phyloP scores from a whole-genome alignment of 169 alveolate species.

The Plasmodium falciparum region DNA sequence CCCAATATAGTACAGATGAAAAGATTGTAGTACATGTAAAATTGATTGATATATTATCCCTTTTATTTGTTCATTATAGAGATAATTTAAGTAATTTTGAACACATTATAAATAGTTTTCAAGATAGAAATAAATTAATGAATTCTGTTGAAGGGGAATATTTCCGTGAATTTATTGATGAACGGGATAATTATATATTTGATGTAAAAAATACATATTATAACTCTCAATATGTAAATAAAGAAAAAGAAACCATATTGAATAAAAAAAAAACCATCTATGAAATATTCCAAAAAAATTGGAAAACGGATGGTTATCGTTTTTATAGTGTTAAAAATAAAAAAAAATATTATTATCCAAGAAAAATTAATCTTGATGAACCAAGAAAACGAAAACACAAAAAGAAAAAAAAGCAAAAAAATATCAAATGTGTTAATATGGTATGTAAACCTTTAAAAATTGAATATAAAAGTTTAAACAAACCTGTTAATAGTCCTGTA shows the following conservation, averaged over 20 bases:
- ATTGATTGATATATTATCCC: slow-evolving; percentile 62
- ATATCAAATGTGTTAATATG: slow-evolving; percentile 21
- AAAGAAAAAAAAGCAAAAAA: not conserved
- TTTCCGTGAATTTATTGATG: slow-evolving; percentile 57
- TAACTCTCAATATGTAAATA: slow-evolving; percentile 8
- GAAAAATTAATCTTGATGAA: slow-evolving; percentile 22
- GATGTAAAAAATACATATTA: slow-evolving; percentile 33
- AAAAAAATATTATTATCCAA: slow-evolving; percentile 31
- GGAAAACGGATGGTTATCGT: slow-evolving; percentile 69
- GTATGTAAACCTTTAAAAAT: slow-evolving; percentile 14
- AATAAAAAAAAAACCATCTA: slow-evolving; percentile 53
- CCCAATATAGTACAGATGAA: slow-evolving; percentile 63
- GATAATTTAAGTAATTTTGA: slow-evolving; percentile 61
- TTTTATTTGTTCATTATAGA: slow-evolving; percentile 37
- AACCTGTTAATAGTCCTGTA: too few relatives aligned
- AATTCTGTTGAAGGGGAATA: slow-evolving; percentile 67
- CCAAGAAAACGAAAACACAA: not conserved
- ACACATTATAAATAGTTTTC: slow-evolving; percentile 65
- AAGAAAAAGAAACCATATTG: slow-evolving; percentile 34
- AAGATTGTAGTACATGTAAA: slow-evolving; percentile 45
- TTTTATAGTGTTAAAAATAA: slow-evolving; percentile 46
- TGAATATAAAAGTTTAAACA: slow-evolving; percentile 1
- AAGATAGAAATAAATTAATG: slow-evolving; percentile 65
- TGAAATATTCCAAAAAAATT: slow-evolving; percentile 50
- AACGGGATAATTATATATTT: slow-evolving; percentile 45